Conservation (phyloP, 495 filamentous ascomycete genomes). For the Aspergillus heteromorphus region DNA sequence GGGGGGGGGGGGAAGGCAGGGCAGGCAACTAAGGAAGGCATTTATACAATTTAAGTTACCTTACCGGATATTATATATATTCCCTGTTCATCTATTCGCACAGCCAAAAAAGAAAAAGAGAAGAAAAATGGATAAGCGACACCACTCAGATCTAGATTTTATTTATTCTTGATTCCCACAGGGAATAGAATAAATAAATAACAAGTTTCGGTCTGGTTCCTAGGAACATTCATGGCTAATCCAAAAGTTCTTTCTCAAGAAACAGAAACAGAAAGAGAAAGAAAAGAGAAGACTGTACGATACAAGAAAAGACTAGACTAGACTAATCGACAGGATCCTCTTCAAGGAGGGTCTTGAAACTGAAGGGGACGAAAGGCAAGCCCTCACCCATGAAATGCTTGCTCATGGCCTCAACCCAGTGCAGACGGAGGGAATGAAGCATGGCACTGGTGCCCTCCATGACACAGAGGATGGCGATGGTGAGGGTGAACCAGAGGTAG, state of each 20-base stretch:
- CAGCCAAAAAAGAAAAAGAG: background rate
- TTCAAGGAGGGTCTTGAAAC: constrained; percentile 81
- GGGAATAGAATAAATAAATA: constrained; percentile 4
- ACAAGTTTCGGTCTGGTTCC: too few species aligned
- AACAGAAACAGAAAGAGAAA: constrained; percentile 4
- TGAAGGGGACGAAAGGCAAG: constrained; percentile 86
- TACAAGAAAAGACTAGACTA: too few species aligned
- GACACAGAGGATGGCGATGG: constrained; percentile 64
- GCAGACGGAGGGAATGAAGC: constrained; percentile 90
- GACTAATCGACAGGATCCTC: constrained; percentile 63
- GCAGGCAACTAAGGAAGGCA: too few species aligned
- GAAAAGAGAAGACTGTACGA: constrained; percentile 12
- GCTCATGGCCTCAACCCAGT: constrained; percentile 99
- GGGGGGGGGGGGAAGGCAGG: too few species aligned
- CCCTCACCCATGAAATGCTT: constrained; percentile 98
- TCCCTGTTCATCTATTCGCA: constrained; percentile 4
- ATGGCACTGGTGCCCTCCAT: constrained; percentile 89
- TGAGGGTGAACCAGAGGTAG: constrained; percentile 82
- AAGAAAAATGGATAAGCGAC: background rate
- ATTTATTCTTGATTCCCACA: constrained; percentile 3
- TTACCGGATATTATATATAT: background rate
- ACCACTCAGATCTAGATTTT: constrained; percentile 1
- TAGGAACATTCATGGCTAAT: background rate
- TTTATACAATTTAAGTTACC: background rate
- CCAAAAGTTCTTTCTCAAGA: too few species aligned